Evolutionary conservation across 108 stramenopile species (phyloP).

Genomic region (Schizochytrium sp.): DNA sequence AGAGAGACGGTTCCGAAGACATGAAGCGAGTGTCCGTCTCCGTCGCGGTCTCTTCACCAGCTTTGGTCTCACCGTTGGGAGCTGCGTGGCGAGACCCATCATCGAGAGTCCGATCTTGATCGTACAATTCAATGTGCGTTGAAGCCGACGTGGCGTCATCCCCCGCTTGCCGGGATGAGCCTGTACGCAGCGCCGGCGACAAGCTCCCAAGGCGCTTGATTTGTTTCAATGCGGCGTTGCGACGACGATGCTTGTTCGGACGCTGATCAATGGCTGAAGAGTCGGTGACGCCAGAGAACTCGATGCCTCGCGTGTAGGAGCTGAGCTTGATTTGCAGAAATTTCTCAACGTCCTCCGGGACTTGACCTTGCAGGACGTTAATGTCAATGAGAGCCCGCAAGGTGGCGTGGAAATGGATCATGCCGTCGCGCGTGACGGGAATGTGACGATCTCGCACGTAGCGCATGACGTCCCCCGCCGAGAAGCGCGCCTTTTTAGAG

Average conservation of each 20-base stretch:
- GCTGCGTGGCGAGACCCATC: neutral
- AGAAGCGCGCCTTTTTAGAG: neutral
- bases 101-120: neutral
- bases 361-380: neutral
- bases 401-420: conserved; percentile 11
- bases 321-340: neutral
- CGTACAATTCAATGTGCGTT: too few species aligned
- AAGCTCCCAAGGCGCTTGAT: neutral
- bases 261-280: neutral
- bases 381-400: neutral
- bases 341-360: neutral
- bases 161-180: too few species aligned
- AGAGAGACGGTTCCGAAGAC: neutral
- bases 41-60: neutral
- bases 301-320: neutral
- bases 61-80: neutral
- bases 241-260: neutral
- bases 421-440: neutral
- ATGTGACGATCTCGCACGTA: neutral
- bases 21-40: neutral
- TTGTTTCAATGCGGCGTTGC: neutral
- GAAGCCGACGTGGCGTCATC: too few species aligned
- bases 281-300: neutral
- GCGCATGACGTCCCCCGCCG: neutral
- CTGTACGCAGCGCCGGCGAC: neutral